phyloP scores from a whole-genome alignment of 169 alveolate species.

The Plasmodium inui region DNA sequence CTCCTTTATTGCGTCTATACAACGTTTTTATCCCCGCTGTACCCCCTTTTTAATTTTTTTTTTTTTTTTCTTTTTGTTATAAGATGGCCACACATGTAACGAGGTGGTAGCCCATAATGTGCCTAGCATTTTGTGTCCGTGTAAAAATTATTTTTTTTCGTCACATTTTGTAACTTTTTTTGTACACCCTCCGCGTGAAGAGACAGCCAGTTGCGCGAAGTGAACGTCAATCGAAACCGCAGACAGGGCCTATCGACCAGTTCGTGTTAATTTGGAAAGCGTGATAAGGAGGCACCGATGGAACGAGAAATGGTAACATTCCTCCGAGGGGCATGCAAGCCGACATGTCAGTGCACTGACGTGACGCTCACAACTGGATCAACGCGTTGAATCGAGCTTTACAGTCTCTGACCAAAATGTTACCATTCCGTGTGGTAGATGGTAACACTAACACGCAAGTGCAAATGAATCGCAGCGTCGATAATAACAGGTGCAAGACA shows the following conservation, averaged over 20 bases:
- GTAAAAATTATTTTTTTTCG: too few species aligned
- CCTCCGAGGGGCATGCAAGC: background rate
- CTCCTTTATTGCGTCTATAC: background rate
- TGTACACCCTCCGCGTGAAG: background rate
- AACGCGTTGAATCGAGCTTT: background rate
- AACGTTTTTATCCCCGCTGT: background rate
- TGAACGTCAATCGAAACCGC: background rate
- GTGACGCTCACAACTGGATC: background rate
- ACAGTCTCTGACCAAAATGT: background rate
- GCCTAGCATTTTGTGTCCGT: background rate
- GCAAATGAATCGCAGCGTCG: background rate
- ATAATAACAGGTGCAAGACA: background rate
- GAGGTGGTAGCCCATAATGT: background rate
- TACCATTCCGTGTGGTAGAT: background rate
- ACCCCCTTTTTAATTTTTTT: background rate
- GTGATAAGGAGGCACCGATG: background rate
- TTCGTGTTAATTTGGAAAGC: background rate
- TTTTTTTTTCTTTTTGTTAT: too few species aligned
- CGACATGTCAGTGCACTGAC: background rate
- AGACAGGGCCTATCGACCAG: background rate
- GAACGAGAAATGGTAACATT: background rate
- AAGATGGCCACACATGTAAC: background rate
- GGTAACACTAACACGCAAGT: background rate
- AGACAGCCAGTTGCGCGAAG: background rate
- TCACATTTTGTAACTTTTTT: background rate